Conservation (phyloP, 164 flowering plant genomes). For the Vitis amurensis region DNA sequence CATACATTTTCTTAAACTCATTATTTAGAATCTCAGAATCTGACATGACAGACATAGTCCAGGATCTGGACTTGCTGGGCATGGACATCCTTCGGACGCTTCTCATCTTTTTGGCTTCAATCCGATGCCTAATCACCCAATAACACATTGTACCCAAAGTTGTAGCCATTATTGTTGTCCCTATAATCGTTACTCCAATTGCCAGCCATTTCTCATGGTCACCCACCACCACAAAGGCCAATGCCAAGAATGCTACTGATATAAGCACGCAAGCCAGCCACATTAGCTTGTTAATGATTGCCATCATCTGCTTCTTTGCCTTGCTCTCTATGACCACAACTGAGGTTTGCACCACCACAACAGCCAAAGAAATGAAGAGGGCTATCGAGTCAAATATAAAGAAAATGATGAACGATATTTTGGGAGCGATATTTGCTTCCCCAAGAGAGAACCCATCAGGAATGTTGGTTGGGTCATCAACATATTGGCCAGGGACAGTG, state of each 20-base stretch:
- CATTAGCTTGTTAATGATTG: slow-evolving; percentile 93
- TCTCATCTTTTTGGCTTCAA: slow-evolving; percentile 61
- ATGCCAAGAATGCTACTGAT: slow-evolving; percentile 77
- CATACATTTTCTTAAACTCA: slow-evolving; percentile 80
- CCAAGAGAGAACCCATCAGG: slow-evolving; percentile 59
- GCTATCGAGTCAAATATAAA: slow-evolving; percentile 87
- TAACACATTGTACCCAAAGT: slow-evolving; percentile 86
- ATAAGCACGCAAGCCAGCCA: slow-evolving; percentile 90
- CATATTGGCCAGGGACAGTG: slow-evolving; percentile 89
- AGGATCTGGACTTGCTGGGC: slow-evolving; percentile 54
- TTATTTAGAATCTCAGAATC: slow-evolving; percentile 57
- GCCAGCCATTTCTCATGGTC: slow-evolving; percentile 69
- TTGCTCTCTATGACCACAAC: slow-evolving; percentile 91
- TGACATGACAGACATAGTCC: slow-evolving; percentile 49
- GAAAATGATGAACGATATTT: slow-evolving; percentile 62
- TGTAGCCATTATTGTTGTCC: slow-evolving; percentile 68
- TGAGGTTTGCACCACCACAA: slow-evolving; percentile 80
- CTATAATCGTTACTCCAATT: slow-evolving; percentile 72
- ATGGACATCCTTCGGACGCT: slow-evolving; percentile 57
- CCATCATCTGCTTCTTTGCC: slow-evolving; percentile 95
- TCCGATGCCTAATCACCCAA: slow-evolving; percentile 77
- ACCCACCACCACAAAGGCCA: slow-evolving; percentile 83
- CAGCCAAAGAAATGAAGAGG: slow-evolving; percentile 63
- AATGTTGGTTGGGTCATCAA: slow-evolving; percentile 47
- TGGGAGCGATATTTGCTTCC: slow-evolving; percentile 72